Conservation (phyloP, 1,284 basidiomycete genomes). For the Pseudozyma sp. region DNA sequence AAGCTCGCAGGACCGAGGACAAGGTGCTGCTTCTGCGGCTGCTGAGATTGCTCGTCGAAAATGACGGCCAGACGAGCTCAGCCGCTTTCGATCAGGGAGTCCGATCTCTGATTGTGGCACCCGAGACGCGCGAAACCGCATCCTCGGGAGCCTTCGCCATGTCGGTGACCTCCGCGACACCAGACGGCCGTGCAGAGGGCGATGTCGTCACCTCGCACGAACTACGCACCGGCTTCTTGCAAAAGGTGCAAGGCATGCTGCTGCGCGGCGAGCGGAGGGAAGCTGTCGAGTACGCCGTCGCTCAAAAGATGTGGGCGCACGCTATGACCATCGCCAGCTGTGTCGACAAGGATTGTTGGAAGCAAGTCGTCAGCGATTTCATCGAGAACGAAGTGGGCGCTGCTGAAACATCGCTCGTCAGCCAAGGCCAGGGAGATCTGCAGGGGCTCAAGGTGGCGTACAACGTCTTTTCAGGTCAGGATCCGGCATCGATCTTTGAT, state of each 20-base stretch:
- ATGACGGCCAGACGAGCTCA: conserved; percentile 58
- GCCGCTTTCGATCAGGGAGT: conserved; percentile 50
- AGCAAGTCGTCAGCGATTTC: conserved; percentile 88
- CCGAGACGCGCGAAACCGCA: conserved; percentile 15
- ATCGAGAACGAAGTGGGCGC: conserved; percentile 78
- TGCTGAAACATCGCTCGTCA: conserved; percentile 20
- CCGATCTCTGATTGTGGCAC: conserved; percentile 33
- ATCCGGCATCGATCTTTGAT: conserved; percentile 55
- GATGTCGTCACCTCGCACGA: conserved; percentile 55
- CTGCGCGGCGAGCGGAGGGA: conserved; percentile 81
- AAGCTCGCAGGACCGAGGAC: conserved; percentile 60
- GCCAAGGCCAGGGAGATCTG: conserved; percentile 42
- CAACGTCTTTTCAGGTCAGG: conserved; percentile 63
- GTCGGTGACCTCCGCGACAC: conserved; percentile 19
- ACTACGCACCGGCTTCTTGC: conserved; percentile 54
- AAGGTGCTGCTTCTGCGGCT: conserved; percentile 60
- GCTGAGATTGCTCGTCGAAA: conserved; percentile 60
- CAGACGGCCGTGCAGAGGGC: conserved; percentile 13
- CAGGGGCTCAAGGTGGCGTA: conserved; percentile 66
- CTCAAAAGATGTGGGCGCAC: conserved; percentile 92
- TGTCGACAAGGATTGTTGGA: conserved; percentile 92
- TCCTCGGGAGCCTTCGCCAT: conserved; percentile 23
- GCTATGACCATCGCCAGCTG: conserved; percentile 94
- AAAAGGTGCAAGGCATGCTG: conserved; percentile 61
- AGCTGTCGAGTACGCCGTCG: conserved; percentile 88